A percentile compares a stretch with the other conserved stretches of the same genome.
Evolutionary conservation across 73 alveolate species (phyloP).

Genomic region (Tetrahymena thermophila): DNA sequence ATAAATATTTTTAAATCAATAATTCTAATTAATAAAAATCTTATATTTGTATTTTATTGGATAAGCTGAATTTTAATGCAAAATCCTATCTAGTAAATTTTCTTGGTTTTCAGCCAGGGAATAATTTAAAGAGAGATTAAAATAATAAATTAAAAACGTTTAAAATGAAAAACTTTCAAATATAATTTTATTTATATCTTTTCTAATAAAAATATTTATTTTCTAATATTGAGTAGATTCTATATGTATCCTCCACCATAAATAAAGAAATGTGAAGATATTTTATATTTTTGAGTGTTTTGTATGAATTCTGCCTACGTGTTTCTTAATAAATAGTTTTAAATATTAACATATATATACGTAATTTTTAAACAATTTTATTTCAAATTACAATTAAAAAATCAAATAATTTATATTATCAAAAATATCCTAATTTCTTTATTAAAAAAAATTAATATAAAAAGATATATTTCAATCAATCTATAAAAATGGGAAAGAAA

Average conservation of each 20-base stretch:
- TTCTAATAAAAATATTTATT: too few relatives aligned
- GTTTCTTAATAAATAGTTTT: background rate
- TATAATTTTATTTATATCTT: too few relatives aligned
- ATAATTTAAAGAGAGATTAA: too few relatives aligned
- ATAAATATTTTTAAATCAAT: too few relatives aligned
- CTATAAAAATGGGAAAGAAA: background rate
- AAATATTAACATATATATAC: background rate
- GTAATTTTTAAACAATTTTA: background rate
- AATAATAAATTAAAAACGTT: too few relatives aligned
- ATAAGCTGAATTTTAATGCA: too few relatives aligned
- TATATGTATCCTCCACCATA: background rate
- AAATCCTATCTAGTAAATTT: too few relatives aligned
- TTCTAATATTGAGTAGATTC: background rate
- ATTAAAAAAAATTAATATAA: background rate
- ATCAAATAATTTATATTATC: background rate
- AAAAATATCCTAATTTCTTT: background rate
- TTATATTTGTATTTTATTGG: too few relatives aligned
- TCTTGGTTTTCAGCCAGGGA: background rate
- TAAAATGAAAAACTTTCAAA: too few relatives aligned
- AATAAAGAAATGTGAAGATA: background rate
- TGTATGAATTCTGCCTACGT: background rate
- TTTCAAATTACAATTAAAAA: background rate
- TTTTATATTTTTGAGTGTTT: background rate
- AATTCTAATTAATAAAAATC: too few relatives aligned
- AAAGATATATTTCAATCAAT: background rate